Base-by-base conservation (phyloP, 73 alveolate genomes). In the Tetrahymena borealis region DNA sequence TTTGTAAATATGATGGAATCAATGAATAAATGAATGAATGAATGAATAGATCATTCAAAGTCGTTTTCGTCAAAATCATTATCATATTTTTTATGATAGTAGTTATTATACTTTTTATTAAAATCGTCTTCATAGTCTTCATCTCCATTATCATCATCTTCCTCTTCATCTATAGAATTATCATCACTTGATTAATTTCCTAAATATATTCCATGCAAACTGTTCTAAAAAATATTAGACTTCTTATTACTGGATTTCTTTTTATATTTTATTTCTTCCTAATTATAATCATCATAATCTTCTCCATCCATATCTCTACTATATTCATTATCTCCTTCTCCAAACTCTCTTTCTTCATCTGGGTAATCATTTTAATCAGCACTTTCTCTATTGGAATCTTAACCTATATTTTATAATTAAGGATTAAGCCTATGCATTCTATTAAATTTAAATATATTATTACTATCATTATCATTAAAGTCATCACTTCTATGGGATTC, bases 311-410 rank as follows among this genome's bases (percentile, higher is more conserved):
- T 60, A 24, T 60, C 6, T 60, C 10, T 60, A 3, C 13, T 35
- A 20, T 60, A 13, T n/a, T 60, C 33, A 60, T 18, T 1, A 60
- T 60, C 85, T 60, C 28, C 85, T 24, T 60, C 85, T 24, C 31
- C 37, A 60, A 60, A 60, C n/a, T 60, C 37, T 20, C 28, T 35
- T 60, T 60, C 85, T 35, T 60, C 85, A 60, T 60, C 85, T 20
- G 85, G 85, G 13, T 60, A 60, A 60, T 60, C 85, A n/a, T 60
- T 60, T 60, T 60, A 28, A 60, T 60, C 85, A 18, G 85, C 85
- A 60, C 85, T 60, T n/a, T 60, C 85, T 60, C 85, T 60, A 60
- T 60, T 60, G n/a, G 85, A 60, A 60, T 60, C 85, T 60, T 60
- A 32, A 60, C 85, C 85, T 60, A n/a, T n/a, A n/a, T n/a, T n/a